Conservation (phyloP, 1,139 yeast species). For the Sugiyamaella japonica region DNA sequence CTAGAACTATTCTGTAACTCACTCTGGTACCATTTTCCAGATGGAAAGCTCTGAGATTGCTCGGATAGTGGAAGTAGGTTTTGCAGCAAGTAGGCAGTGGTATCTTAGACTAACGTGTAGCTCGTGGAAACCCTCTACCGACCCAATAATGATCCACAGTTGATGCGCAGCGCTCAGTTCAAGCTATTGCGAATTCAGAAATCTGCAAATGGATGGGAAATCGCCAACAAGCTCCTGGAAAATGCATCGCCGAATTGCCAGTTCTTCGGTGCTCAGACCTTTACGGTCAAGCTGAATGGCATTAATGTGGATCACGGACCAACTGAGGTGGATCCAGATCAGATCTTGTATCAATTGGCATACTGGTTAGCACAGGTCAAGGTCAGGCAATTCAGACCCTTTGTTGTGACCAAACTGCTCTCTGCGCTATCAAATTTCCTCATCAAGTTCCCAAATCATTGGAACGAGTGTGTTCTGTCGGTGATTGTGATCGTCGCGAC, state of each 20-base stretch:
- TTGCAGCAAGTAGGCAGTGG: not conserved
- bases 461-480: constrained; percentile 34
- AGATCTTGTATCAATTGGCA: constrained; percentile 34
- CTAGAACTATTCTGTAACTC: not conserved
- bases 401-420: constrained; percentile 41
- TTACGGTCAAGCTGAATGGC: constrained; percentile 49
- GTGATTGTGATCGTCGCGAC: constrained; percentile 9
- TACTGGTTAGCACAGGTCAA: constrained; percentile 31
- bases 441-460: constrained; percentile 37
- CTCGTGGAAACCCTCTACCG: constrained; percentile 30
- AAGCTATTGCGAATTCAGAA: constrained; percentile 51
- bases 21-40: not conserved
- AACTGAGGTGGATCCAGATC: constrained; percentile 15
- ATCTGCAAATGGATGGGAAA: constrained; percentile 50
- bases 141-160: constrained; percentile 25
- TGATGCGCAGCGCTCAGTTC: constrained; percentile 41
- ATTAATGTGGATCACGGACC: constrained; percentile 22
- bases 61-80: constrained; percentile 15
- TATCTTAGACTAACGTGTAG: constrained; percentile 12
- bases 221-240: constrained; percentile 49
- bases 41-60: constrained; percentile 14
- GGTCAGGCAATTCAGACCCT: constrained; percentile 24
- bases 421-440: constrained; percentile 36
- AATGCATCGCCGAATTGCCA: constrained; percentile 47
- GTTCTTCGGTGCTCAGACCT: constrained; percentile 65